Percentiles rank a stretch among this genome's conserved stretches.
These are phyloP conservation scores for Cutaneotrichosporon sp. DNA, from an alignment of 1,284 basidiomycete species.

Conservation along the genomic window DNA sequence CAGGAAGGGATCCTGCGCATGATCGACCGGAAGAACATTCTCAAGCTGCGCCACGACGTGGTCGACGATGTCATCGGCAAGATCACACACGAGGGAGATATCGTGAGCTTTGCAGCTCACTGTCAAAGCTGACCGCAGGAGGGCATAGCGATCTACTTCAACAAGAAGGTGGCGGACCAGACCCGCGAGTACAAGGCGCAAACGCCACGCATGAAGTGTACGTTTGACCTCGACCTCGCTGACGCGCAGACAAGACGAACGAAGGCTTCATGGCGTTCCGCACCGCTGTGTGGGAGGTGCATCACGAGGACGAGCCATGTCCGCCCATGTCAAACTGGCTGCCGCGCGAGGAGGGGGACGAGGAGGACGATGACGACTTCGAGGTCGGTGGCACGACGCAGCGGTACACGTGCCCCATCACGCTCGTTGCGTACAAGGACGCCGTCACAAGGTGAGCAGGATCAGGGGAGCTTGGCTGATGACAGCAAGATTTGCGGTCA, in stretches of 20 bases:
- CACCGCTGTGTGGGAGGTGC: conserved; percentile 67
- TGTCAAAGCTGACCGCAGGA: conserved; percentile 8
- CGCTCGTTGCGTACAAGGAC: conserved; percentile 64
- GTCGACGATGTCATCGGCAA: conserved; percentile 63
- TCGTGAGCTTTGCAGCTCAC: conserved; percentile 60
- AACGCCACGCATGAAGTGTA: conserved; percentile 30
- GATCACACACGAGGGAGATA: conserved; percentile 59
- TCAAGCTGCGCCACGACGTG: conserved; percentile 44
- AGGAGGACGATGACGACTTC: conserved; percentile 75
- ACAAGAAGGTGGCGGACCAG: conserved; percentile 15
- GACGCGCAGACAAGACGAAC: conserved; percentile 55
- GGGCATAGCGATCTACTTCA: conserved; percentile 12
- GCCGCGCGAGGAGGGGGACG: conserved; percentile 68
- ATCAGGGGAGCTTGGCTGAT: conserved; percentile 54
- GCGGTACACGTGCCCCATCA: conserved; percentile 76
- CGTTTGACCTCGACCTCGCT: background rate
- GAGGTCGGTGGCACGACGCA: conserved; percentile 79
- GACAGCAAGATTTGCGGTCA: conserved; percentile 38
- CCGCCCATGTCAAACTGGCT: conserved; percentile 75
- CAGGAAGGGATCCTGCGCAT: conserved; percentile 10
- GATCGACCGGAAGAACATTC: conserved; percentile 14
- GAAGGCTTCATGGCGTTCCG: conserved; percentile 67
- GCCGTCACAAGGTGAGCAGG: conserved; percentile 61
- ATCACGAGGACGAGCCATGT: conserved; percentile 64
- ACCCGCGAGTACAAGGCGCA: conserved; percentile 29